Percentiles rank a stretch among this genome's conserved stretches.
Evolutionary conservation across 2,329 filamentous ascomycete genomes (phyloP).

Genomic region (Colletotrichum melonis): DNA sequence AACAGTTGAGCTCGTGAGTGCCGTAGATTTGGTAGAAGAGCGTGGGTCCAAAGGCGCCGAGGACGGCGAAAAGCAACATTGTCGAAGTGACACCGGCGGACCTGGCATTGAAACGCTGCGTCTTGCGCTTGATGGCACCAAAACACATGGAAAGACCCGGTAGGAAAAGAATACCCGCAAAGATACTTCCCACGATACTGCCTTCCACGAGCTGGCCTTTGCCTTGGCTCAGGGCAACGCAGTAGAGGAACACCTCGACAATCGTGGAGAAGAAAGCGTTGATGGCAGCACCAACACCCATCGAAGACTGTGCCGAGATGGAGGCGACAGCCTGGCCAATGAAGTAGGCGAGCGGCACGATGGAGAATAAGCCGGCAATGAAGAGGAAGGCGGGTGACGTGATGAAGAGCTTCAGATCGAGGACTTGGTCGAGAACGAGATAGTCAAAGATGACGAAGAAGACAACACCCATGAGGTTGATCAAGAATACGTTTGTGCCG

Average conservation of each 20-base stretch:
- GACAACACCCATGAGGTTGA: conserved; percentile 96
- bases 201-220: conserved; percentile 95
- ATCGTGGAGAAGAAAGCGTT: conserved; percentile 99
- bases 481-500: conserved; percentile 98
- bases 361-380: conserved; percentile 83
- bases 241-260: conserved; percentile 98
- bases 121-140: conserved; percentile 96
- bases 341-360: conserved; percentile 97
- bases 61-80: conserved; percentile 96
- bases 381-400: conserved; percentile 91
- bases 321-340: conserved; percentile 98
- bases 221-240: conserved; percentile 90
- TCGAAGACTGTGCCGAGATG: conserved; percentile 97
- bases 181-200: conserved; percentile 97
- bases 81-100: conserved; percentile 97
- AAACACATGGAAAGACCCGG: conserved; percentile 99
- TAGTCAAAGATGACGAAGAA: conserved; percentile 95
- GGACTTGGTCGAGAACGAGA: conserved; percentile 75
- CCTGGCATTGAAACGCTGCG: conserved; percentile 96
- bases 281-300: conserved; percentile 96
- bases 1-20: conserved; percentile 93
- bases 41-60: conserved; percentile 94
- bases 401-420: conserved; percentile 78
- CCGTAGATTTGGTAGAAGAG: conserved; percentile 99
- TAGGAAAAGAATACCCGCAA: conserved; percentile 93